Evolutionary conservation across 257 asterid genomes (phyloP).

Genomic region (Ophiorrhiza pumila): DNA sequence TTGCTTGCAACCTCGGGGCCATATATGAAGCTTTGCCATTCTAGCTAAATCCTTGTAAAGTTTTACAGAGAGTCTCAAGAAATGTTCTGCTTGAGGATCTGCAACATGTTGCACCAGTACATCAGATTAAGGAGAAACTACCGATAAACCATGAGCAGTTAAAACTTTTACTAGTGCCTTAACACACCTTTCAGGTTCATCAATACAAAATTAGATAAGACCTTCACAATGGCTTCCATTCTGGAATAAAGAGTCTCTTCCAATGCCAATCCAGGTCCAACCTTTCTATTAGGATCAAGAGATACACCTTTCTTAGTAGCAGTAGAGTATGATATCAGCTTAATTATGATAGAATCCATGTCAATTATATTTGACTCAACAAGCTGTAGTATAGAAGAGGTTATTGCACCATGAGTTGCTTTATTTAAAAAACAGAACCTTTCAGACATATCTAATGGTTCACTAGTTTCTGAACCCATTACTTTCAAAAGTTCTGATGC

Average conservation of each 20-base stretch:
- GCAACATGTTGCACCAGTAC: slow-evolving; percentile 21
- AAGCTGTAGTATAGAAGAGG: slow-evolving; percentile 55
- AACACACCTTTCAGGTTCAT: slow-evolving; percentile 69
- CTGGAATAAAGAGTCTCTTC: slow-evolving; percentile 66
- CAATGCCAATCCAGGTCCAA: slow-evolving; percentile 41
- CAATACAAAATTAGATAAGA: slow-evolving; percentile 57
- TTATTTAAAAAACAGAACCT: slow-evolving; percentile 48
- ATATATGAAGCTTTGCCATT: slow-evolving; percentile 61
- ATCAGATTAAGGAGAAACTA: slow-evolving; percentile 17
- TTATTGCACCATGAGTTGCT: slow-evolving; percentile 57
- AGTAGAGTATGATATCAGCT: slow-evolving; percentile 46
- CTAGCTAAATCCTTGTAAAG: slow-evolving; percentile 71
- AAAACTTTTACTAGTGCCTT: neutral
- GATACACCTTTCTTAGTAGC: slow-evolving; percentile 49
- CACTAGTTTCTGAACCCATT: slow-evolving; percentile 44
- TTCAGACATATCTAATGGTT: slow-evolving; percentile 46
- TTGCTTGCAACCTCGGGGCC: slow-evolving; percentile 68
- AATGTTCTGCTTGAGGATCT: slow-evolving; percentile 77
- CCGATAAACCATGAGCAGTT: slow-evolving; percentile 8
- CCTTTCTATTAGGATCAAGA: slow-evolving; percentile 35
- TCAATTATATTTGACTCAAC: slow-evolving; percentile 53
- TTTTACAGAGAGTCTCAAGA: slow-evolving; percentile 58
- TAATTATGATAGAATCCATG: slow-evolving; percentile 55
- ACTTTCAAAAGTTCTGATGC: slow-evolving; percentile 58
- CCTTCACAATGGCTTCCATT: slow-evolving; percentile 61